Evolutionary conservation across 139 green algal species (phyloP), one percentile per base, ranked within the genome.

Genomic region (Penium margaritaceum): DNA sequence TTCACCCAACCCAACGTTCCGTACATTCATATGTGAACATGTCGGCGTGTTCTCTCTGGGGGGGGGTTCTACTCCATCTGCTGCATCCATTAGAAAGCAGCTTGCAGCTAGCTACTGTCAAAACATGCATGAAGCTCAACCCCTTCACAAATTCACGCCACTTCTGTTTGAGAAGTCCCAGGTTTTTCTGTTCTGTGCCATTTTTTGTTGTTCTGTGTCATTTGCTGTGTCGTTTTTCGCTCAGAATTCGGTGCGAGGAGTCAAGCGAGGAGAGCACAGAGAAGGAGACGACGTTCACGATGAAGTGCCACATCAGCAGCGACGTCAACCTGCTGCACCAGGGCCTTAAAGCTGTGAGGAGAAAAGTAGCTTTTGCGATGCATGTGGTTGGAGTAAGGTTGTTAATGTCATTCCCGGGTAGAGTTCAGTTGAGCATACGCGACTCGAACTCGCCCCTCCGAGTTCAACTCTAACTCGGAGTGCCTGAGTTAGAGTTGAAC

Each of bases 221-320:
- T 51, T 35, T 17, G 3, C 55, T 38, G 1, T 63, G 24, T 6
- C 0, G 41, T 51, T 51, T 51, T 51, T 1, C 62, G 57, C 39
- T 85, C 27, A 86, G 71, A 64, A 83, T 98, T 0, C 90, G 86
- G 62, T 91, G 86, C 37, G 88, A 89, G 37, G 92, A 96, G 70
- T 89, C 63, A 3, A 90, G 82, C 0, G 47, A 97, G 83, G 86
- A 91, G 63, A 75, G 88, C 7, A 70, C 43, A 2, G 74, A 83
- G 57, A 55, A 38, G 21, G 43, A 73, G 12, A 86, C 67, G 19
- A 72, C 66, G 24, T 91, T 88, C 73, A 90, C 80, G 39, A 81
- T 99, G 53, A 95, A 96, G 81, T 97, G 92, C 87, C 97, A 98
- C 89, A 98, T 99, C 75, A 87, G 83, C 60, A 71, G 66, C 34